Percentiles rank a stretch among this genome's conserved stretches.
phyloP scores from a whole-genome alignment of 2,329 filamentous ascomycete genomes.

The Metarhizium humberi region DNA sequence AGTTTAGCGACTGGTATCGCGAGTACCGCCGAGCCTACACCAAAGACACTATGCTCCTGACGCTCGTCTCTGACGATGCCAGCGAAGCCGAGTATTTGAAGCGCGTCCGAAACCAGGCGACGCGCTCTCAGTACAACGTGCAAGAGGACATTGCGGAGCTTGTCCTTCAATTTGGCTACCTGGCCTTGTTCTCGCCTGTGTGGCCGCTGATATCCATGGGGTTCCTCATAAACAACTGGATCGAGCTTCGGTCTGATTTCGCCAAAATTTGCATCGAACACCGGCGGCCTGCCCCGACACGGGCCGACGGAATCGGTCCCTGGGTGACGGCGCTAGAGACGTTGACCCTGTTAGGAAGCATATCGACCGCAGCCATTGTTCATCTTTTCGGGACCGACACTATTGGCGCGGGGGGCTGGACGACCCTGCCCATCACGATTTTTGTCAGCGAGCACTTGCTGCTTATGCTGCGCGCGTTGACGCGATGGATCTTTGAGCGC shows the following conservation, averaged over 20 bases:
- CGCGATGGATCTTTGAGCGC: slow-evolving; percentile 25
- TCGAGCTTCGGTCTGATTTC: slow-evolving; percentile 68
- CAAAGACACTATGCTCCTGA: slow-evolving; percentile 34
- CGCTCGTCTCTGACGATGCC: slow-evolving; percentile 44
- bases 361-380: slow-evolving; percentile 63
- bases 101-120: slow-evolving; percentile 57
- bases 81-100: slow-evolving; percentile 56
- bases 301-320: slow-evolving; percentile 65
- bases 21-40: slow-evolving; percentile 24
- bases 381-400: slow-evolving; percentile 59
- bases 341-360: slow-evolving; percentile 62
- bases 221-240: slow-evolving; percentile 69
- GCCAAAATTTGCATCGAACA: slow-evolving; percentile 69
- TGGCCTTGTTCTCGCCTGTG: slow-evolving; percentile 63
- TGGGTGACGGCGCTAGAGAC: slow-evolving; percentile 62
- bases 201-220: slow-evolving; percentile 67
- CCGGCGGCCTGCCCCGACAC: slow-evolving; percentile 58
- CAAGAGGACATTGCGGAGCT: slow-evolving; percentile 66
- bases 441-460: slow-evolving; percentile 68
- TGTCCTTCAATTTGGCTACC: slow-evolving; percentile 64
- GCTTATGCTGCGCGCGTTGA: slow-evolving; percentile 43
- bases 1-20: slow-evolving; percentile 35
- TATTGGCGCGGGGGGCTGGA: slow-evolving; percentile 46
- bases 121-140: slow-evolving; percentile 61
- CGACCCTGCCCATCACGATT: slow-evolving; percentile 58